phyloP scores from a whole-genome alignment of 2,329 filamentous ascomycete genomes.

The Davidsoniella neocaledoniae region DNA sequence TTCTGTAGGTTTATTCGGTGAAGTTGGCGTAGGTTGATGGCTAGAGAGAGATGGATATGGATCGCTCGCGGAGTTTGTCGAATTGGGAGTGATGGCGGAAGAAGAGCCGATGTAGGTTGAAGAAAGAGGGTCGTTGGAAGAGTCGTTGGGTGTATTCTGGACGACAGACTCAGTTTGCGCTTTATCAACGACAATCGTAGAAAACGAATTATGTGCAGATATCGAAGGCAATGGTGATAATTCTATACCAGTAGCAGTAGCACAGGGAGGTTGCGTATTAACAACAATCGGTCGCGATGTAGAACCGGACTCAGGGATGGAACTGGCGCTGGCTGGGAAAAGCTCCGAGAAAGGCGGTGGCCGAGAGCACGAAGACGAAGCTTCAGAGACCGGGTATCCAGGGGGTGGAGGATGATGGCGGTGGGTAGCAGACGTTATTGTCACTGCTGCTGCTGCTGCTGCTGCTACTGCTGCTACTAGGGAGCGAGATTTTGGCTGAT shows the following conservation, averaged over 20 bases:
- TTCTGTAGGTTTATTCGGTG: slow-evolving; percentile 55
- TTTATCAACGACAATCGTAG: background rate
- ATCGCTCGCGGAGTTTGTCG: background rate
- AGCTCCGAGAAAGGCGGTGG: slow-evolving; percentile 39
- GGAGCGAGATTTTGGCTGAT: slow-evolving; percentile 2
- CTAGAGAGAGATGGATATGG: background rate
- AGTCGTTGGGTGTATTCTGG: no score
- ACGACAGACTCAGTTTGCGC: no score
- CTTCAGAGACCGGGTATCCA: slow-evolving; percentile 40
- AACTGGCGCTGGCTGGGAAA: slow-evolving; percentile 30
- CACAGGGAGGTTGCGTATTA: background rate
- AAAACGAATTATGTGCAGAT: slow-evolving; percentile 21
- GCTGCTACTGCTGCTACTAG: slow-evolving; percentile 6
- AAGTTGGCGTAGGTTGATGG: background rate
- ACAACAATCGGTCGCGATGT: slow-evolving; percentile 15
- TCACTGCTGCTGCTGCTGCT: slow-evolving; percentile 7
- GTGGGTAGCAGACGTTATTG: background rate
- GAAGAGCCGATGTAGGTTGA: background rate
- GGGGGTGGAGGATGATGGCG: slow-evolving; percentile 31
- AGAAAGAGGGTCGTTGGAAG: background rate
- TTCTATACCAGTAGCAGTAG: background rate
- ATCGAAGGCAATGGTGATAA: slow-evolving; percentile 11
- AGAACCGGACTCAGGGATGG: slow-evolving; percentile 23
- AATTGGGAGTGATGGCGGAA: background rate
- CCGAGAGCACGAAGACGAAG: slow-evolving; percentile 31